Percentiles rank a stretch among this genome's conserved stretches.
Conservation (phyloP, 176 grass and related monocot species). For the Zea luxurians region DNA sequence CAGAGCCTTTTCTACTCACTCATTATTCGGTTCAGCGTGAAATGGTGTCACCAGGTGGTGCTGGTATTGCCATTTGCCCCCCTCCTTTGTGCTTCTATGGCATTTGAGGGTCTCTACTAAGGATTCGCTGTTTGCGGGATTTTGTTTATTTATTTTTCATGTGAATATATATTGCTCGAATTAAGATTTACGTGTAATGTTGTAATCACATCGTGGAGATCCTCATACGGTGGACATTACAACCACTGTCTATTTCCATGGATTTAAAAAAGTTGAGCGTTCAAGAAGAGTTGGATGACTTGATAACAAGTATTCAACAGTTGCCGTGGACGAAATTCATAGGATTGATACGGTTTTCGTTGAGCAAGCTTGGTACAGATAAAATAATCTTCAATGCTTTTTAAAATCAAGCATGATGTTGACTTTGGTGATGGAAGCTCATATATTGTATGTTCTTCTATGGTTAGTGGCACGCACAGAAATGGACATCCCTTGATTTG, state of each 20-base stretch:
- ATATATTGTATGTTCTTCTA: slow-evolving; percentile 11
- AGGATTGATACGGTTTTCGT: neutral
- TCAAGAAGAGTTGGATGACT: neutral
- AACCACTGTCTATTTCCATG: neutral
- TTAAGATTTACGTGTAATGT: slow-evolving; percentile 5
- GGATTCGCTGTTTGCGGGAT: neutral
- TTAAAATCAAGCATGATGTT: neutral
- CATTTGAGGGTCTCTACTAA: slow-evolving; percentile 5
- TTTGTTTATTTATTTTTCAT: neutral
- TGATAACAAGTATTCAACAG: neutral
- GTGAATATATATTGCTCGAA: neutral
- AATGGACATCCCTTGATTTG: slow-evolving; percentile 29
- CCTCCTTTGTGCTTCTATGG: neutral
- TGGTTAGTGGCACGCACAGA: neutral
- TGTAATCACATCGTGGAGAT: neutral
- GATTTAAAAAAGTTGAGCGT: neutral
- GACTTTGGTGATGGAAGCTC: neutral
- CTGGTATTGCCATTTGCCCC: slow-evolving; percentile 14
- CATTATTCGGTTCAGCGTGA: slow-evolving; percentile 21
- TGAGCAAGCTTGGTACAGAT: neutral
- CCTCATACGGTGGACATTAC: neutral
- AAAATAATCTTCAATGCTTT: neutral
- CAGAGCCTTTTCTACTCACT: slow-evolving; percentile 26
- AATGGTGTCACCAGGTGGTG: slow-evolving; percentile 34
- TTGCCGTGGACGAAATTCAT: neutral